phyloP scores from a whole-genome alignment of 345 rosid genomes.

The Eucalyptus virginea region DNA sequence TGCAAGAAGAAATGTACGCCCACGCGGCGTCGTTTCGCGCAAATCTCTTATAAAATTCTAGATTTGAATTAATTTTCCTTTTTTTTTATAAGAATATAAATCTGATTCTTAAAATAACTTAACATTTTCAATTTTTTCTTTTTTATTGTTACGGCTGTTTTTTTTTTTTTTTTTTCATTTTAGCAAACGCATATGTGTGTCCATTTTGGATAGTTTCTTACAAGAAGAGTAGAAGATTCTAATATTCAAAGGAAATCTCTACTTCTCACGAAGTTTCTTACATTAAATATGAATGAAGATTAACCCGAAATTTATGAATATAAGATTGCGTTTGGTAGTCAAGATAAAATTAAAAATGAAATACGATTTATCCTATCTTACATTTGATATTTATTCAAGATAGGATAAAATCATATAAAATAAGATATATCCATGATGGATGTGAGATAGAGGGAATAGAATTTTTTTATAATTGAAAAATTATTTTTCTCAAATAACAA shows the following conservation, averaged over 20 bases:
- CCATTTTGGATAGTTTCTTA: not conserved
- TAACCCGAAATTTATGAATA: not conserved
- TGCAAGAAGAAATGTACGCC: not conserved
- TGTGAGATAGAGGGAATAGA: rapidly evolving
- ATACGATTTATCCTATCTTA: rapidly evolving
- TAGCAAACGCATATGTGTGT: not conserved
- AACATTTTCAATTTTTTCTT: not conserved
- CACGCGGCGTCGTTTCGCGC: not conserved
- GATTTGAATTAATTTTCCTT: not conserved
- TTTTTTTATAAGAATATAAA: not conserved
- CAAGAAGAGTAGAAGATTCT: not conserved
- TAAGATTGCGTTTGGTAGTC: rapidly evolving
- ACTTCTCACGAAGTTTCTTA: not conserved
- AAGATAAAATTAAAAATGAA: too few species aligned
- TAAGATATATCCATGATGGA: rapidly evolving
- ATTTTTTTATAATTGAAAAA: too few species aligned
- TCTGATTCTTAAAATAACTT: not conserved
- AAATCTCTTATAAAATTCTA: not conserved
- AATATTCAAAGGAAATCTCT: not conserved
- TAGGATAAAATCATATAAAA: too few species aligned
- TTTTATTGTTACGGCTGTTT: not conserved
- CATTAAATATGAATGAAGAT: not conserved
- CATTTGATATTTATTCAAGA: too few species aligned
- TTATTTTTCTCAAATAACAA: too few species aligned
- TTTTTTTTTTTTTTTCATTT: not conserved